Evolutionary conservation across 1,284 basidiomycete species (phyloP), one percentile per base, ranked within the genome.

Genomic region (Megacollybia platyphylla): DNA sequence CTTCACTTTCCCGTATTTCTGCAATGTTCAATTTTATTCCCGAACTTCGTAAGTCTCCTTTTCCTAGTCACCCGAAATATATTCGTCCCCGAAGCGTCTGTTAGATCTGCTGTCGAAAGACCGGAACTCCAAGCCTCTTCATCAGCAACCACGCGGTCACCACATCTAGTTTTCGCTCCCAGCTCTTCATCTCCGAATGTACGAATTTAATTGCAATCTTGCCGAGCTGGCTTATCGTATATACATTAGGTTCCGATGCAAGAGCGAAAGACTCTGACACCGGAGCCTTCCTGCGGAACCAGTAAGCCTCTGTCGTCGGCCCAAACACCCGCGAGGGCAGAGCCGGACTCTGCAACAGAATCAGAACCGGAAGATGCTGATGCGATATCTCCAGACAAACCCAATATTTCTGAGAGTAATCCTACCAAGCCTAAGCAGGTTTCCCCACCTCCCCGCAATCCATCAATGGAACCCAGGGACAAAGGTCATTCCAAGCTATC

Each of bases 1-100:
- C 78, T 20, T 67, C 72, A 7, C 60, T 86, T 35, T 70, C 71
- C 48, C 77, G 83, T 40, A 72, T 82, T 61, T 75, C 80, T 10
- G 78, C 83, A 13, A 61, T 79, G 51, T 72, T 80, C 54, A 79
- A 79, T 55, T 79, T 78, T 57, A 56, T 66, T 42, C 58, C 70
- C 46, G 70, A 76, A 42, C 68, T 73, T 51, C 79, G 82, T 85
- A 52, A 59, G 80, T 67, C 10, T 36, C 35, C 39, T 44, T 44
- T 28, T 46, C 43, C 46, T 26, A 45, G 45, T 29, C 40, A 2
- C 34, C 32, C 26, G 24, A 13, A 31, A 48, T 35, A 31, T 13
- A 34, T 36, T 30, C 30, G 34, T 37, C 24, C 17, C 13, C 32
- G 15, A 27, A 76, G 73, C 71, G 40, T 55, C 58, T 42, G 57